Evolutionary conservation across 2,329 filamentous ascomycete genomes (phyloP).

Genomic region (Neonectria neomacrospora): DNA sequence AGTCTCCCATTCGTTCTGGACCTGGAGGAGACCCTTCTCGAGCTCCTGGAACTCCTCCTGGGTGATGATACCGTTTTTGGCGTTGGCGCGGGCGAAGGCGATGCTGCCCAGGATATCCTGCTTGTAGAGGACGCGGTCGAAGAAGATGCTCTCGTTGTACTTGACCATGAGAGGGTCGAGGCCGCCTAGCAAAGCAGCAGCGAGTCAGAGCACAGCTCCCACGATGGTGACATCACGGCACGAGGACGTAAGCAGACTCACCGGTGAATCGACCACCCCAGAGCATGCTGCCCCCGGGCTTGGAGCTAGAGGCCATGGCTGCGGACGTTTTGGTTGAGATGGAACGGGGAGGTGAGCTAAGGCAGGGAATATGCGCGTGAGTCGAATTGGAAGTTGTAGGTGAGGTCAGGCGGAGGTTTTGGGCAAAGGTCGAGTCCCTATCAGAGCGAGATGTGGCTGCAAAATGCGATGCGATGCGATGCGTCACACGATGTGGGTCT

Average conservation of each 20-base stretch:
- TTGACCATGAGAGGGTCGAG: conserved; percentile 87
- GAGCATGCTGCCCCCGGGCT: conserved; percentile 49
- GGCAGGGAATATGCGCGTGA: not conserved
- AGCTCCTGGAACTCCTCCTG: conserved; percentile 78
- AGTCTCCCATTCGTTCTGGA: conserved; percentile 64
- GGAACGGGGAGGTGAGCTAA: not conserved
- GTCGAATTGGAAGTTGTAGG: conserved; percentile 11
- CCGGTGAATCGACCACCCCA: conserved; percentile 64
- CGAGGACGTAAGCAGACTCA: conserved; percentile 41
- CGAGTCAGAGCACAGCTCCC: conserved; percentile 2
- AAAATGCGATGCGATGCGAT: conserved; percentile 9
- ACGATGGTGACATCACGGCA: not conserved
- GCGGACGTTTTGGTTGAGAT: not conserved
- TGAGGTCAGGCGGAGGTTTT: not conserved
- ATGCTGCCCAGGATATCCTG: conserved; percentile 85
- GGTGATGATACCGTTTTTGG: conserved; percentile 78
- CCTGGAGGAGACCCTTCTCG: conserved; percentile 73
- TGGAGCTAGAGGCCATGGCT: conserved; percentile 45
- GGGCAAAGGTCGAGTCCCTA: not conserved
- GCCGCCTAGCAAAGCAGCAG: conserved; percentile 63
- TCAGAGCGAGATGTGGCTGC: not conserved
- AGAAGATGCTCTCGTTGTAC: conserved; percentile 85
- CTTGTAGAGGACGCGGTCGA: conserved; percentile 80
- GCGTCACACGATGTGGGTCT: conserved; percentile 7
- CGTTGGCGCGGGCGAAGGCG: conserved; percentile 84